Evolutionary conservation across 352 stramenopile genomes (phyloP).

Genomic region (Pythium apleroticum): DNA sequence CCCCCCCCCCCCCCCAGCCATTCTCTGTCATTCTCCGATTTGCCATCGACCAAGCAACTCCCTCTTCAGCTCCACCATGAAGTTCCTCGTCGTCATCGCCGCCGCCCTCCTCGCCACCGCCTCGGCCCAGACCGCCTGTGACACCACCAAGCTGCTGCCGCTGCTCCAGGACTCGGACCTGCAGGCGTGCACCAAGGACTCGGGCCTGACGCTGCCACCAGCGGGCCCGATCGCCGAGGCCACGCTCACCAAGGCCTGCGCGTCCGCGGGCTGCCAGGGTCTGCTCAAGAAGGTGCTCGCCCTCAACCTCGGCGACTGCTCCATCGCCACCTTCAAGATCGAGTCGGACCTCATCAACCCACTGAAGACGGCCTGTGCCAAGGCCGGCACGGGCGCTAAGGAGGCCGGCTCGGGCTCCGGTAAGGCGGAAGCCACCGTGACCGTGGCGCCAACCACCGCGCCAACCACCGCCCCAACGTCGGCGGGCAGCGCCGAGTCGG

Average conservation of each 20-base stretch:
- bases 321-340: slow-evolving; percentile 18
- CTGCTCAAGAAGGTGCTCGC: slow-evolving; percentile 19
- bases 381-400: background rate
- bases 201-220: slow-evolving; percentile 1
- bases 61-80: background rate
- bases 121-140: slow-evolving; percentile 12
- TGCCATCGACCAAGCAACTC: background rate
- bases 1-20: too few relatives aligned
- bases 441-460: background rate
- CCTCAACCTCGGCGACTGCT: slow-evolving; percentile 17
- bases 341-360: slow-evolving; percentile 18
- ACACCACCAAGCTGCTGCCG: background rate
- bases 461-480: background rate
- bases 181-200: slow-evolving; percentile 5
- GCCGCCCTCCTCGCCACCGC: slow-evolving; percentile 7
- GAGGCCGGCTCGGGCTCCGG: background rate
- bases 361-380: slow-evolving; percentile 10
- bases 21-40: background rate
- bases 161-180: slow-evolving; percentile 6
- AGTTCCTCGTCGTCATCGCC: background rate
- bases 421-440: background rate
- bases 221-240: background rate
- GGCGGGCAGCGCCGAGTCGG: background rate
- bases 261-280: slow-evolving; percentile 23
- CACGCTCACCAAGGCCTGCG: slow-evolving; percentile 26